phyloP scores from a whole-genome alignment of 2,329 filamentous ascomycete species.

The Helotiales sp. region DNA sequence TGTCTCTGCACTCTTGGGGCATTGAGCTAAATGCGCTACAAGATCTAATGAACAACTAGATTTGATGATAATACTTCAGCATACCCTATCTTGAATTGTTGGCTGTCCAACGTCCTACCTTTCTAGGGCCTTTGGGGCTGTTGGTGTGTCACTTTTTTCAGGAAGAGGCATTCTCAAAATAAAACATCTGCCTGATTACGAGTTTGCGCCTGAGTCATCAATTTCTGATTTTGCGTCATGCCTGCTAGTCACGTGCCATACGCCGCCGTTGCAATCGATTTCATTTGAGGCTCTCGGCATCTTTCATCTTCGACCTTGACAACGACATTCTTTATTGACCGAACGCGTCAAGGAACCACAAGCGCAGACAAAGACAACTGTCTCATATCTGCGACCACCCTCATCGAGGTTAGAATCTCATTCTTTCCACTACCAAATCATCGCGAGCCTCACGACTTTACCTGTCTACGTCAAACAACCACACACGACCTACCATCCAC shows the following conservation, averaged over 20 bases:
- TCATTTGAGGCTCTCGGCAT: neutral
- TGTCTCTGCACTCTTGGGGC: too few relatives aligned
- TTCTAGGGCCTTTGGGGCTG: too few relatives aligned
- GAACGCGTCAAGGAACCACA: neutral
- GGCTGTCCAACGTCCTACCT: too few relatives aligned
- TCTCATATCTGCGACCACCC: neutral
- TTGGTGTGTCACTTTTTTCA: too few relatives aligned
- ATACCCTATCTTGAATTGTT: too few relatives aligned
- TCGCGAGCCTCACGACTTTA: neutral
- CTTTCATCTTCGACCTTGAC: neutral
- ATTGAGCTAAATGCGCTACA: too few relatives aligned
- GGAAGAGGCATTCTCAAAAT: too few relatives aligned
- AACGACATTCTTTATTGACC: slow-evolving; percentile 5
- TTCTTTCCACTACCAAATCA: neutral
- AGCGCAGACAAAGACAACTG: neutral
- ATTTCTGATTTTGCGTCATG: neutral
- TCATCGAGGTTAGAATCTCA: neutral
- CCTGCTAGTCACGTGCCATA: neutral
- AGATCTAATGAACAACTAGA: too few relatives aligned
- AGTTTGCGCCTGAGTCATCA: neutral
- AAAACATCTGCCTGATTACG: neutral
- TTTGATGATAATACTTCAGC: too few relatives aligned
- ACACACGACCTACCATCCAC: neutral
- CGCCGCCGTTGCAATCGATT: neutral
- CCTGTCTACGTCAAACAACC: neutral